Evolutionary conservation across 371 early-diverging fungal species (phyloP).

Genomic region (Mortierella sp.): DNA sequence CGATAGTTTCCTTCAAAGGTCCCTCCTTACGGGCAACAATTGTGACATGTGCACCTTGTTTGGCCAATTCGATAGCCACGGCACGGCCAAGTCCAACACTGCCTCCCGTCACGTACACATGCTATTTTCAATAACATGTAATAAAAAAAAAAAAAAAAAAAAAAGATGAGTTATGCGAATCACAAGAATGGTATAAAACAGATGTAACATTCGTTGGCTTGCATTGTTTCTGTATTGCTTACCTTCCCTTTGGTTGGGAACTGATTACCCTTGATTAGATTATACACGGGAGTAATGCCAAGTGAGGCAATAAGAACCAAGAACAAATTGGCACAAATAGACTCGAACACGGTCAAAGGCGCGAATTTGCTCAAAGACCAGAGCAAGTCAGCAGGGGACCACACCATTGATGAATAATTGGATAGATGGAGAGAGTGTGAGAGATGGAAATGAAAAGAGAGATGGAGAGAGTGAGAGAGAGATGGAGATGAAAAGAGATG

Average conservation of each 20-base stretch:
- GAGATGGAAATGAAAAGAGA: background rate
- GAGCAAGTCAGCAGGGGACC: constrained; percentile 46
- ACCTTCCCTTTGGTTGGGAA: constrained; percentile 50
- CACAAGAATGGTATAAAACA: background rate
- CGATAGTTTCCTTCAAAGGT: constrained; percentile 66
- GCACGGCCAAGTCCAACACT: constrained; percentile 93
- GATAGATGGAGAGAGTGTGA: background rate
- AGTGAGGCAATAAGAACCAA: constrained; percentile 24
- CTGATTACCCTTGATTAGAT: constrained; percentile 34
- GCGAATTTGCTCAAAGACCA: constrained; percentile 39
- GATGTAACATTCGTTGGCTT: too few relatives aligned
- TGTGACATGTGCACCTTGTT: constrained; percentile 88
- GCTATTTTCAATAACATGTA: too few relatives aligned
- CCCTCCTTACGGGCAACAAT: constrained; percentile 83
- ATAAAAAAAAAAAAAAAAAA: too few relatives aligned
- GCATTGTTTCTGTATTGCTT: background rate
- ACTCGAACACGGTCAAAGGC: constrained; percentile 42
- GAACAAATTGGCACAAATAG: constrained; percentile 46
- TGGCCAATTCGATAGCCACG: constrained; percentile 80
- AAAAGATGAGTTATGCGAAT: too few relatives aligned
- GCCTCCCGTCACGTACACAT: constrained; percentile 94
- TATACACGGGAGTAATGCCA: constrained; percentile 18
- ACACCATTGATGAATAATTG: constrained; percentile 22
- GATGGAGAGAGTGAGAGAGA: too few relatives aligned
- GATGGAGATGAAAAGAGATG: background rate